Percentiles rank a stretch among this genome's conserved stretches.
Conservation (phyloP, 441 rosid species). For the Gossypium davidsonii region DNA sequence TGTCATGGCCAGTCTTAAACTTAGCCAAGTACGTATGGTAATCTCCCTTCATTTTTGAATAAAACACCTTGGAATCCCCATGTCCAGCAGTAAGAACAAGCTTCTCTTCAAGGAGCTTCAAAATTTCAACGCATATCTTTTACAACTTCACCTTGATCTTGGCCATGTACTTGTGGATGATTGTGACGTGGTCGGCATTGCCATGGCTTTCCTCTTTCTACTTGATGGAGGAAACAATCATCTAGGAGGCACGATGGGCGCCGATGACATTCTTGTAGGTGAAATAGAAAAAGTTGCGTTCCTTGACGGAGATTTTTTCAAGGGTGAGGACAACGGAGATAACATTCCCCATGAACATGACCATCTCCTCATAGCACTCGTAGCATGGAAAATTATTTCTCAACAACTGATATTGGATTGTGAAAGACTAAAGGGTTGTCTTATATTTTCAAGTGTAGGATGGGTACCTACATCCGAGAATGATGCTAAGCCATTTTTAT, state of each 20-base stretch:
- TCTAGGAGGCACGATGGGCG: conserved; percentile 67
- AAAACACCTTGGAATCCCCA: conserved; percentile 68
- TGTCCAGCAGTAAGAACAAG: conserved; percentile 45
- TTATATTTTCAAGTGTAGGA: too few species aligned
- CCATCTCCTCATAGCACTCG: too few species aligned
- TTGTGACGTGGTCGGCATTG: conserved; percentile 41
- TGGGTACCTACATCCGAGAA: too few species aligned
- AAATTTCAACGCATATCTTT: conserved; percentile 53
- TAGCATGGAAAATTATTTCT: too few species aligned
- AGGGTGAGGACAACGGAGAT: conserved; percentile 21
- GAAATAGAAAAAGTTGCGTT: conserved; percentile 62
- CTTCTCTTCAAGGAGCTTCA: conserved; percentile 15
- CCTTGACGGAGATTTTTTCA: conserved; percentile 57
- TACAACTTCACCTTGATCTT: conserved; percentile 63
- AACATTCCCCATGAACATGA: conserved; percentile 51
- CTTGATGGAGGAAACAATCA: conserved; percentile 62
- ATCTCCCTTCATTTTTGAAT: conserved; percentile 26
- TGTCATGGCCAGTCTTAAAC: conserved; percentile 55
- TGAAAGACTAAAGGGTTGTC: too few species aligned
- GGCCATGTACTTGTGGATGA: conserved; percentile 50
- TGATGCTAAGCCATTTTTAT: too few species aligned
- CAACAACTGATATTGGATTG: too few species aligned
- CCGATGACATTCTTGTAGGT: conserved; percentile 21
- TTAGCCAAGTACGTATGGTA: not conserved
- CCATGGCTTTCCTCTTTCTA: conserved; percentile 70